phyloP scores from a whole-genome alignment of 306 rosid species.

The Macrotyloma uniflorum region DNA sequence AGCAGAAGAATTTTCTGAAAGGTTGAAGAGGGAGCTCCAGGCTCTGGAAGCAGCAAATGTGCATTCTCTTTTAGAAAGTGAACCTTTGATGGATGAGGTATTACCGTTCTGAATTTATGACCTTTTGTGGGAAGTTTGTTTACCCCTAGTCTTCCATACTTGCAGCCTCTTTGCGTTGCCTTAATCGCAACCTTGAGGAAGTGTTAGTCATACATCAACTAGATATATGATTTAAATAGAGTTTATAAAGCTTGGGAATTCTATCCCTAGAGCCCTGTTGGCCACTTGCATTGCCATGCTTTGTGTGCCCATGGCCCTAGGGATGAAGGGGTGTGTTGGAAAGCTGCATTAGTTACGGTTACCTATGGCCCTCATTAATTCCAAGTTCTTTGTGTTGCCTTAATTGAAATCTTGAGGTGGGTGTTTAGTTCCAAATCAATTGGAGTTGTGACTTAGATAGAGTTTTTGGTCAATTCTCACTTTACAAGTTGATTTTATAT shows the following conservation, averaged over 20 bases:
- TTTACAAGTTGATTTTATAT: neutral
- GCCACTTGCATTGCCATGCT: neutral
- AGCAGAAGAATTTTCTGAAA: constrained; percentile 96
- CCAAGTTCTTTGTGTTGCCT: neutral
- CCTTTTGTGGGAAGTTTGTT: neutral
- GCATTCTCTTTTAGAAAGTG: constrained; percentile 94
- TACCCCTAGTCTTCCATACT: neutral
- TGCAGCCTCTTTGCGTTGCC: neutral
- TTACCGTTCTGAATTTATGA: constrained; percentile 3
- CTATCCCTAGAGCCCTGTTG: neutral
- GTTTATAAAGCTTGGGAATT: neutral
- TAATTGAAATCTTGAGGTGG: neutral
- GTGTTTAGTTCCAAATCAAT: neutral
- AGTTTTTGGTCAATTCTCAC: neutral
- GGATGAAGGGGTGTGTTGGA: neutral
- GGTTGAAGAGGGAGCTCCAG: constrained; percentile 93
- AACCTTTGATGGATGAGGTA: constrained; percentile 91
- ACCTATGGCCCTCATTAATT: neutral
- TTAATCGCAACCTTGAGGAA: neutral
- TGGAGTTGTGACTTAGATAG: neutral
- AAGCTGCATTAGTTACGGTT: neutral
- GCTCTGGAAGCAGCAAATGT: constrained; percentile 99
- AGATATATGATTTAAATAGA: neutral
- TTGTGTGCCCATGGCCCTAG: neutral
- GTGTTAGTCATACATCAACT: neutral